phyloP scores from a whole-genome alignment of 345 rosid species.

The Eucalyptus globulus region DNA sequence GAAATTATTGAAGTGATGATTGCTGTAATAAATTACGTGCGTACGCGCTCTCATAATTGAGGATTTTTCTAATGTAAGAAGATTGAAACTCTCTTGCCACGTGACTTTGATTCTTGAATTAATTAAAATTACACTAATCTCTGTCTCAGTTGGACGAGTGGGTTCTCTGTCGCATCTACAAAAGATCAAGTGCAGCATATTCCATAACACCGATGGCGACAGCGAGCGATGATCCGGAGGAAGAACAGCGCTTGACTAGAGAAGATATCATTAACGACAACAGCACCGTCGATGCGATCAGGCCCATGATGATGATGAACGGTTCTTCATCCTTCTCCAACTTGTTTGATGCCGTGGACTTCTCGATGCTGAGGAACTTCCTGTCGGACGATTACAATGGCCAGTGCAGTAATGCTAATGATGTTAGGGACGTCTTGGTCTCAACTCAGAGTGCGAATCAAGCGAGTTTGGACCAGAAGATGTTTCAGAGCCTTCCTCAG shows the following conservation, averaged over 20 bases:
- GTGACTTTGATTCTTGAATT: neutral
- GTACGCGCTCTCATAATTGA: neutral
- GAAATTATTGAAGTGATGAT: neutral
- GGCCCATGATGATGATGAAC: neutral
- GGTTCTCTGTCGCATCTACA: constrained; percentile 94
- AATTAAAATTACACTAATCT: neutral
- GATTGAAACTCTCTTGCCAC: neutral
- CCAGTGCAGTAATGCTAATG: neutral
- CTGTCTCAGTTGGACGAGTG: constrained; percentile 63
- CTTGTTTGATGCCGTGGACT: constrained; percentile 62
- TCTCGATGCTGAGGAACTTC: constrained; percentile 36
- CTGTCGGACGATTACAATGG: constrained; percentile 20
- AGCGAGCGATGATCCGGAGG: constrained; percentile 44
- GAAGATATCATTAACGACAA: constrained; percentile 13
- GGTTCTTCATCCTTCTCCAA: constrained; percentile 56
- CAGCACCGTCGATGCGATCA: constrained; percentile 15
- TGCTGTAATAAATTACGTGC: neutral
- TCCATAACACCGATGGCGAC: constrained; percentile 13
- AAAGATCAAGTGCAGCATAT: constrained; percentile 45
- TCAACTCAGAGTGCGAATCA: neutral
- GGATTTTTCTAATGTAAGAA: neutral
- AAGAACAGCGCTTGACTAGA: constrained; percentile 24
- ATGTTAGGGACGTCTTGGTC: neutral
- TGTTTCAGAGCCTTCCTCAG: neutral
- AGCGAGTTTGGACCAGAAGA: neutral